Evolutionary conservation across 2,329 filamentous ascomycete species (phyloP), one percentile per base, ranked within the genome.

Genomic region (Claviceps digitariae): DNA sequence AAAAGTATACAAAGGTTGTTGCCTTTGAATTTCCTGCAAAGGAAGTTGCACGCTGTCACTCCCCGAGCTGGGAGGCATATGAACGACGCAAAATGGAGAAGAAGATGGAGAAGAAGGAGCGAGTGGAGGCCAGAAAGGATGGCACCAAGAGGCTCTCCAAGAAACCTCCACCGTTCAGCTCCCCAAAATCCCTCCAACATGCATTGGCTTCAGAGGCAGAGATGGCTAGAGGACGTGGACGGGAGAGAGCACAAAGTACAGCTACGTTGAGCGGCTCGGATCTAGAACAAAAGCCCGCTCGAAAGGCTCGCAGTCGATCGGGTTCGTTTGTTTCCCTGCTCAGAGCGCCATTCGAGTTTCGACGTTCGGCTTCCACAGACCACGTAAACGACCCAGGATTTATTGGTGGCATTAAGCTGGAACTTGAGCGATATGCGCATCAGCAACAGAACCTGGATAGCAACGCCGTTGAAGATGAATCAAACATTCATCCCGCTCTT

Each of bases 41-140:
- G 5, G 59, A 66, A 5, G 60, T 64, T 9, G 63, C 62, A 29
- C 59, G 58, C 6, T 83, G 80, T 56, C 77, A 81, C 53, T 83
- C 80, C 1, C 80, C 80, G 1, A 81, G 74, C 53, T 83, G 80
- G 80, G 78, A 81, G 57, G 74, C 76, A 23, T 78, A 78, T 58
- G 71, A 72, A 2, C 72, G 74, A 21, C 74, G 70, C 57, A 79
- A 76, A 59, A 76, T 73, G 60, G 75, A 78, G 57, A 78, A 75
- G 62, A 77, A 74, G 60, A 66, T 73, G 55, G 64, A 61, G 23
- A 62, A 63, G 38, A 67, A 71, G 43, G 60, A 62, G 6, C 56
- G 58, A 17, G 58, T 61, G 20, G 62, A 61, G 38, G 58, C 59
- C 13, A 59, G 56, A 49, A 64, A 58, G 52, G 57, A 57, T 36